Evolutionary conservation across 2,329 filamentous ascomycete genomes (phyloP).

Genomic region (Sporothrix dimorphospora): DNA sequence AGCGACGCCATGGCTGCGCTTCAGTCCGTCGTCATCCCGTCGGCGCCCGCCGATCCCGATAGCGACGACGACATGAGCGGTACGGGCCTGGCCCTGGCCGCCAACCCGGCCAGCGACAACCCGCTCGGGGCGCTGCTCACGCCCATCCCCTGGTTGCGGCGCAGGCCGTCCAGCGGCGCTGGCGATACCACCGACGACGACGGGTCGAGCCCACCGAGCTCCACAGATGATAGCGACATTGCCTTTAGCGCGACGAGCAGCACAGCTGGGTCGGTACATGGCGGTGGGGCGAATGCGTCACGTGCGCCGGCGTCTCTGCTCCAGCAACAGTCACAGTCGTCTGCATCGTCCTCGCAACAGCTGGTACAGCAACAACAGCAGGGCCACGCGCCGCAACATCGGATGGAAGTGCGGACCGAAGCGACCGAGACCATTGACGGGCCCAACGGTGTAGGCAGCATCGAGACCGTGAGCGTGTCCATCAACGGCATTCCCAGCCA

Average conservation of each 20-base stretch:
- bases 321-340: slow-evolving; percentile 28
- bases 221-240: slow-evolving; percentile 29
- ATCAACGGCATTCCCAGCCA: slow-evolving; percentile 57
- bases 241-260: slow-evolving; percentile 28
- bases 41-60: slow-evolving; percentile 38
- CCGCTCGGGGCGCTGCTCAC: slow-evolving; percentile 87
- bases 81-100: slow-evolving; percentile 43
- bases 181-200: slow-evolving; percentile 32
- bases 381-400: slow-evolving; percentile 29
- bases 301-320: slow-evolving; percentile 8
- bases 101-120: slow-evolving; percentile 77
- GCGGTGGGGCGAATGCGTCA: not conserved
- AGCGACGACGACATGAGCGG: slow-evolving; percentile 23
- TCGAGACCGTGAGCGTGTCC: slow-evolving; percentile 79
- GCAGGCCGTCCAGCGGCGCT: slow-evolving; percentile 38
- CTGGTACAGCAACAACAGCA: slow-evolving; percentile 36
- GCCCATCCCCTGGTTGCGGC: slow-evolving; percentile 84
- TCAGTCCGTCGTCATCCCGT: slow-evolving; percentile 59
- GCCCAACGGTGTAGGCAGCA: slow-evolving; percentile 74
- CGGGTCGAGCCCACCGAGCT: slow-evolving; percentile 32
- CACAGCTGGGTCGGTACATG: slow-evolving; percentile 31
- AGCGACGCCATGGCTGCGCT: slow-evolving; percentile 57
- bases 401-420: slow-evolving; percentile 67
- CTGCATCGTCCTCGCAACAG: slow-evolving; percentile 30
- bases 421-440: slow-evolving; percentile 80